phyloP scores from a whole-genome alignment of 441 rosid genomes.

The Populus hybrid region DNA sequence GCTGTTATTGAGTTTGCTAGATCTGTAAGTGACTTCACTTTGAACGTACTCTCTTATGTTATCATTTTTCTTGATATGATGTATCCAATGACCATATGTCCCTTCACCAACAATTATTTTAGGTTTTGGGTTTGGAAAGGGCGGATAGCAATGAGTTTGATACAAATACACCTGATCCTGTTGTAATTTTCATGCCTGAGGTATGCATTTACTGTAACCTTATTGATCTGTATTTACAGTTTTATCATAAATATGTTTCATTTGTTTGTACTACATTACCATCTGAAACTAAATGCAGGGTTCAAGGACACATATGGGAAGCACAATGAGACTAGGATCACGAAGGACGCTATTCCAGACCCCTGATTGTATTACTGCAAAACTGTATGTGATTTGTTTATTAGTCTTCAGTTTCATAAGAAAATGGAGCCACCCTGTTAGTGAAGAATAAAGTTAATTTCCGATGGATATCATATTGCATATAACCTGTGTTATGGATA shows the following conservation, averaged over 20 bases:
- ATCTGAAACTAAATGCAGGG: conserved; percentile 36
- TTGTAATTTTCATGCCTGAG: conserved; percentile 97
- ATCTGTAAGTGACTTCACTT: conserved; percentile 43
- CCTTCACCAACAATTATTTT: conserved; percentile 16
- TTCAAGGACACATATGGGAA: conserved; percentile 96
- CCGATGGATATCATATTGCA: neutral
- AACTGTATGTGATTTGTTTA: conserved; percentile 35
- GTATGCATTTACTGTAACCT: conserved; percentile 24
- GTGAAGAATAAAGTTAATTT: conserved; percentile 3
- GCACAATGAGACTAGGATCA: conserved; percentile 91
- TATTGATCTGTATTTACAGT: neutral
- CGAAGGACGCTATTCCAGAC: conserved; percentile 75
- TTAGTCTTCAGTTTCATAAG: neutral
- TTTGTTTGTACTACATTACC: conserved; percentile 14
- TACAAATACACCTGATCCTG: conserved; percentile 59
- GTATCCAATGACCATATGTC: conserved; percentile 11
- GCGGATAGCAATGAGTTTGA: conserved; percentile 93
- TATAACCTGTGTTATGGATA: neutral
- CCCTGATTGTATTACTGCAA: conserved; percentile 67
- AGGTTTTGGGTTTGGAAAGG: conserved; percentile 70
- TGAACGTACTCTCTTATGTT: neutral
- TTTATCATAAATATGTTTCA: conserved; percentile 16
- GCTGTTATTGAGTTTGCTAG: conserved; percentile 89
- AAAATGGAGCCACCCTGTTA: neutral
- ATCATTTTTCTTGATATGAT: neutral